Base-by-base conservation (phyloP, 495 filamentous ascomycete species). In the Xylaria bambusicola region DNA sequence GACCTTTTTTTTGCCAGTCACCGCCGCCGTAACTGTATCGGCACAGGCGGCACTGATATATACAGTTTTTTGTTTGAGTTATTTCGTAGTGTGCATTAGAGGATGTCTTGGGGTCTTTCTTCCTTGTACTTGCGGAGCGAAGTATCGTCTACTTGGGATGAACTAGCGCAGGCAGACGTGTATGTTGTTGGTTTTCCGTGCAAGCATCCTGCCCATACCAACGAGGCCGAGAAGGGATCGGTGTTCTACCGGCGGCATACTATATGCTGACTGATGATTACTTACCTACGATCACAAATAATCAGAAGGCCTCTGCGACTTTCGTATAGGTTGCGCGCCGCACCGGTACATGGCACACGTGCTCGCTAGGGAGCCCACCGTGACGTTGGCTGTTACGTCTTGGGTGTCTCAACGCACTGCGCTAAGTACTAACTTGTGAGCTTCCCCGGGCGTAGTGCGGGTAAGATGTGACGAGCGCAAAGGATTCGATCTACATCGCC, bases 271-370 rank as follows among this genome's bases (percentile, higher is more conserved):
- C 36, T 33, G 33, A 31, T 52, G 50, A 52, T 35, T 27, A 52
- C 33, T 6, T 33, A 38, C 6, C 6, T 27, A 47, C 45, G 1
- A 26, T n/a, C 10, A 17, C 4, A 23, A 54, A 29, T 44, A n/a
- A 54, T 44, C 23, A 53, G 38, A 42, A 42, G 52, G 44, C 35
- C 23, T 41, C 50, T 52, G 50, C 50, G 15, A 18, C 50, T 35
- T 40, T 52, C 50, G 50, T 52, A n/a, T 52, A 21, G 21, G 15
- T 52, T n/a, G n/a, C n/a, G 33, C 31, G 49, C 49, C 33, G 40
- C 50, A 38, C 13, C 50, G 21, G 3, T 41, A 27, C 50, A 52
- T 29, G 13, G 3, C 21, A 27, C 50, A 52, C 31, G 33, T 52
- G 48, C 48, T 23, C 12, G 8, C 20, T 52, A 26, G 18, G 5